phyloP scores from a whole-genome alignment of 2,329 filamentous ascomycete species.

The Verticillium zaregamsianum region DNA sequence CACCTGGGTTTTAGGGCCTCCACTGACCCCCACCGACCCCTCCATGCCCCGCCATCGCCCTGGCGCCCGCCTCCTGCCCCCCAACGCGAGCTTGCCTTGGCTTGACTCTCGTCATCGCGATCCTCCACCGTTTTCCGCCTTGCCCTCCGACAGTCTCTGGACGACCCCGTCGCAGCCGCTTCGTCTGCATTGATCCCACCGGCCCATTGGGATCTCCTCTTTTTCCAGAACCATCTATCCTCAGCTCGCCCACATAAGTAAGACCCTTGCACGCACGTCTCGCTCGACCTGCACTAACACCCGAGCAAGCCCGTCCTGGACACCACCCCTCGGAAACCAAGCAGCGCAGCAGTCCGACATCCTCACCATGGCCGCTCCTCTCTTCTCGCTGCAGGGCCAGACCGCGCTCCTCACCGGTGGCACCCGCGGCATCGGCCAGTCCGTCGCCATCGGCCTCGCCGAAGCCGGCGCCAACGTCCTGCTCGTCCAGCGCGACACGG shows the following conservation, averaged over 20 bases:
- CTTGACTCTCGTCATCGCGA: not conserved
- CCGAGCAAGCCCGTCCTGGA: too few relatives aligned
- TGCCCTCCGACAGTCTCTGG: not conserved
- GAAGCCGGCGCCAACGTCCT: constrained; percentile 56
- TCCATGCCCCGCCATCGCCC: not conserved
- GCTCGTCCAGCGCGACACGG: constrained; percentile 45
- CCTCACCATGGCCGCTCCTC: constrained; percentile 27
- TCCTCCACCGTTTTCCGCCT: not conserved
- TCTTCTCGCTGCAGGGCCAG: constrained; percentile 53
- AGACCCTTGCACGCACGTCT: not conserved
- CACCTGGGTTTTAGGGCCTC: not conserved
- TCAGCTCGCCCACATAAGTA: not conserved
- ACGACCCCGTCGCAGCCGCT: not conserved
- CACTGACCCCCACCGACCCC: not conserved
- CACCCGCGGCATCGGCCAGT: constrained; percentile 54
- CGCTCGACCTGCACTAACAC: not conserved
- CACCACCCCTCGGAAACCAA: not conserved
- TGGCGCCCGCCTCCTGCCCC: not conserved
- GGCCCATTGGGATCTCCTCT: not conserved
- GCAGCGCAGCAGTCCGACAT: too few relatives aligned
- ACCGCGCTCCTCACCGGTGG: constrained; percentile 55
- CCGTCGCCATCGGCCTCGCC: constrained; percentile 52
- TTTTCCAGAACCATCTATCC: not conserved
- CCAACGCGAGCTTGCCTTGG: not conserved
- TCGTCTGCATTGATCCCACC: not conserved